Evolutionary conservation across 371 early-diverging fungal genomes (phyloP).

Genomic region (Nematocida sp.): DNA sequence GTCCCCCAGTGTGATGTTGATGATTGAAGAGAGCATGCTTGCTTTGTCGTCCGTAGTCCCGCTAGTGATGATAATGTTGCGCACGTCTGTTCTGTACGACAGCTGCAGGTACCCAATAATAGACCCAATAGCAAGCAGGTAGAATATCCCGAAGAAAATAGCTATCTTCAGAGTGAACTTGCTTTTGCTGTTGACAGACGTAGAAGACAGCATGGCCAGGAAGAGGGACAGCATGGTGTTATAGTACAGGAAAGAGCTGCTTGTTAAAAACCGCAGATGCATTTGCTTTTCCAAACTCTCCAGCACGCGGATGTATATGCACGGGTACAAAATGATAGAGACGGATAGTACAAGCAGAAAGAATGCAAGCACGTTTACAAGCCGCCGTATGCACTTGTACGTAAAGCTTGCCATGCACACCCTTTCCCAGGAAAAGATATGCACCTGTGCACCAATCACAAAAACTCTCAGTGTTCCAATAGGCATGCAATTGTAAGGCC

Average conservation of each 20-base stretch:
- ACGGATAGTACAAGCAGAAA: slow-evolving; percentile 18
- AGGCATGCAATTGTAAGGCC: no score
- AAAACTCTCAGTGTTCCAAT: no score
- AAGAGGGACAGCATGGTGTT: not conserved
- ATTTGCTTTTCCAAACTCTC: slow-evolving; percentile 5
- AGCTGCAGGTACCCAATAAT: slow-evolving; percentile 15
- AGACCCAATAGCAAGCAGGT: slow-evolving; percentile 2
- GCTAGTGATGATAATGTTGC: no score
- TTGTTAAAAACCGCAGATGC: not conserved
- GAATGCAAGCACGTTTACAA: slow-evolving; percentile 37
- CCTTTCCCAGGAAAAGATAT: slow-evolving; percentile 5
- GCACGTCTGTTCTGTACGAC: not conserved
- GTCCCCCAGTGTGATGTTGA: no score
- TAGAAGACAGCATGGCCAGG: slow-evolving; percentile 41
- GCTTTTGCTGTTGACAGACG: slow-evolving; percentile 48
- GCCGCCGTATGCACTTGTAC: slow-evolving; percentile 32
- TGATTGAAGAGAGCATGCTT: no score
- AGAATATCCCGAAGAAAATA: slow-evolving; percentile 20
- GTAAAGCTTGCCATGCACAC: slow-evolving; percentile 39
- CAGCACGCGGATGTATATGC: not conserved
- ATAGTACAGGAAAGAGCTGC: slow-evolving; percentile 4
- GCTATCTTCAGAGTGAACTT: slow-evolving; percentile 46
- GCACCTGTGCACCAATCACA: slow-evolving; percentile 23
- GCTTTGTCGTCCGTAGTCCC: no score
- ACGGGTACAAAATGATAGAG: slow-evolving; percentile 1